Evolutionary conservation across 495 filamentous ascomycete genomes (phyloP), one percentile per base, ranked within the genome.

Genomic region (Penicillium lagena): DNA sequence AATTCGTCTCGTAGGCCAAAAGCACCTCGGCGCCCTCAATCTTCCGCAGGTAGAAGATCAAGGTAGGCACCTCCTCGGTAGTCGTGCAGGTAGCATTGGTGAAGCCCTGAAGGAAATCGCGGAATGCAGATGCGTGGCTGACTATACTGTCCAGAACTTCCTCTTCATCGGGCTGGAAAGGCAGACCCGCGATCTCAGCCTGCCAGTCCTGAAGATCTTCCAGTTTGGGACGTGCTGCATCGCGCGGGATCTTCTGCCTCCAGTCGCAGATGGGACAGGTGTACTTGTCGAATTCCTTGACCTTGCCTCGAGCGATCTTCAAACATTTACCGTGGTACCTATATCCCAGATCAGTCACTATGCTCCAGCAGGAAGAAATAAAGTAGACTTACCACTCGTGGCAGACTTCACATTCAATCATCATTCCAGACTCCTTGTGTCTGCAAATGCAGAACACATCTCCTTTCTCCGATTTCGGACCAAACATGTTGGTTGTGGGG

Each of bases 361-460:
- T 17, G 33, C 4, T 17, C 28, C n/a, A 32, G 40, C 22, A 22
- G 22, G 22, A 4, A 28, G 17, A 35, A 1, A 13, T 17, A 45
- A 22, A 33, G 9, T 17, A 40, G 33, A 70, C 82, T 65, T 66
- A 90, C 93, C 93, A 99, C 68, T 99, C 93, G 52, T 95, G 90
- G 63, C 93, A 99, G 30, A 95, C 71, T 63, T 96, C 91, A 66
- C 93, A 99, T 60, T 99, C 93, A 51, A 99, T 96, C 93, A 99
- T 99, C 86, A 96, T 91, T 15, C 93, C 93, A 31, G 91, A 88
- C 62, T 99, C 93, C 12, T 85, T 81, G 46, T 83, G 83, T 43
- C 93, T 82, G 65, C 93, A 99, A 54, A 99, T 95, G 66, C 93
- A 99, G 64, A 97, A 99, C 4, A 96, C 90, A 62, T 96, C 90